A percentile compares a stretch with the other conserved stretches of the same genome.
phyloP scores from a whole-genome alignment of 257 asterid genomes.

The Craterostigma plantagineum region DNA sequence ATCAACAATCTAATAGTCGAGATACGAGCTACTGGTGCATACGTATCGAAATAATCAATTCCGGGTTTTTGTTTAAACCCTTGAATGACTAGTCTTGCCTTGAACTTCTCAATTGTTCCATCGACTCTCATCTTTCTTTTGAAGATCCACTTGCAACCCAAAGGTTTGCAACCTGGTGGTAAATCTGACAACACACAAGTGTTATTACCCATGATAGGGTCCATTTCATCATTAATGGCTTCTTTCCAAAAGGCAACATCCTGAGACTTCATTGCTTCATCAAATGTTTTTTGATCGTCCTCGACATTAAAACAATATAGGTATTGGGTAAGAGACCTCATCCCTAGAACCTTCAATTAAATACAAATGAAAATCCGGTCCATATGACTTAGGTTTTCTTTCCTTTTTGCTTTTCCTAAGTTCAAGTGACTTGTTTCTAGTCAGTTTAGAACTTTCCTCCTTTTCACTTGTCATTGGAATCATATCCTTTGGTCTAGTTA shows the following conservation, averaged over 20 bases:
- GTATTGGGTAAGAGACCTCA: neutral
- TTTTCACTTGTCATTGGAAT: neutral
- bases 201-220: neutral
- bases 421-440: neutral
- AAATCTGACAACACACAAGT: neutral
- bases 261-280: neutral
- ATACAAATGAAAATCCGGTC: neutral
- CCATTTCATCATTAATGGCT: neutral
- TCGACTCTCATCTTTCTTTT: neutral
- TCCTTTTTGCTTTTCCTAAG: neutral
- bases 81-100: neutral
- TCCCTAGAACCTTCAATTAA: neutral
- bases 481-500: neutral
- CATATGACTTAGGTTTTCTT: neutral
- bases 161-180: constrained; percentile 2
- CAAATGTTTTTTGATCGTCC: neutral
- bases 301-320: neutral
- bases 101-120: neutral
- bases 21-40: neutral
- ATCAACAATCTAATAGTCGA: constrained; percentile 1
- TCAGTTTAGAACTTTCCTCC: neutral
- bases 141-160: neutral
- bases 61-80: neutral
- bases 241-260: no score
- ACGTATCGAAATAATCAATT: neutral